Conservation (phyloP, 1,284 basidiomycete species). For the Volvariella surrecta region DNA sequence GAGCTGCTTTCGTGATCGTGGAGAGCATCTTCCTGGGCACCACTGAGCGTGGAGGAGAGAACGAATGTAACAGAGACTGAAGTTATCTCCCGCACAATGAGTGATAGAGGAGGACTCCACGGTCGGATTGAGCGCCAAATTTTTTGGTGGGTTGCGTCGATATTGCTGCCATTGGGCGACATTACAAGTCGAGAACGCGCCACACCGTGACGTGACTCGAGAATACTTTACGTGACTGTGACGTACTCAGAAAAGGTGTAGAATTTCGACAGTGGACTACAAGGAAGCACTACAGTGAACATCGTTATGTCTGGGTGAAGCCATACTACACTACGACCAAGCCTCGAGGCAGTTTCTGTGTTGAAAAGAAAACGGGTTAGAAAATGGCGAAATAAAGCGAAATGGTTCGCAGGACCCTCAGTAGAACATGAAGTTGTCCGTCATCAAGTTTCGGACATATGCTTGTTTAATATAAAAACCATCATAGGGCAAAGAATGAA, state of each 20-base stretch:
- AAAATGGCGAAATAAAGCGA: too few species aligned
- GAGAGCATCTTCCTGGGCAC: constrained; percentile 30
- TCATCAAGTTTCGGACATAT: constrained; percentile 30
- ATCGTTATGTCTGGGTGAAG: too few species aligned
- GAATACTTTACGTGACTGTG: not conserved
- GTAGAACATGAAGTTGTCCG: constrained; percentile 16
- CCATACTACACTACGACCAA: too few species aligned
- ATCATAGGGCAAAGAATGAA: constrained; percentile 18
- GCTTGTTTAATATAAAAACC: constrained; percentile 26
- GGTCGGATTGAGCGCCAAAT: constrained; percentile 70
- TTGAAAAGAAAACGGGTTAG: too few species aligned
- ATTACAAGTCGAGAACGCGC: constrained; percentile 3
- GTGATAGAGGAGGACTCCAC: constrained; percentile 59
- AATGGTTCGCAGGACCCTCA: too few species aligned
- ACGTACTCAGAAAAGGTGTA: not conserved
- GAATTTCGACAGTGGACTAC: not conserved
- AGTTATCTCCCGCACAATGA: constrained; percentile 68
- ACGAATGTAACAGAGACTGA: constrained; percentile 76
- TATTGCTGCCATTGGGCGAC: constrained; percentile 10
- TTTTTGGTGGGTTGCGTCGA: constrained; percentile 9
- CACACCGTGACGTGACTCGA: constrained; percentile 3
- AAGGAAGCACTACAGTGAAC: constrained; percentile 23
- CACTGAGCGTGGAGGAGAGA: constrained; percentile 44
- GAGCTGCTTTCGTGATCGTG: constrained; percentile 31
- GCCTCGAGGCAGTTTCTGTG: too few species aligned